Conservation (phyloP, 2,329 filamentous ascomycete genomes). For the Aspergillus nomiae region DNA sequence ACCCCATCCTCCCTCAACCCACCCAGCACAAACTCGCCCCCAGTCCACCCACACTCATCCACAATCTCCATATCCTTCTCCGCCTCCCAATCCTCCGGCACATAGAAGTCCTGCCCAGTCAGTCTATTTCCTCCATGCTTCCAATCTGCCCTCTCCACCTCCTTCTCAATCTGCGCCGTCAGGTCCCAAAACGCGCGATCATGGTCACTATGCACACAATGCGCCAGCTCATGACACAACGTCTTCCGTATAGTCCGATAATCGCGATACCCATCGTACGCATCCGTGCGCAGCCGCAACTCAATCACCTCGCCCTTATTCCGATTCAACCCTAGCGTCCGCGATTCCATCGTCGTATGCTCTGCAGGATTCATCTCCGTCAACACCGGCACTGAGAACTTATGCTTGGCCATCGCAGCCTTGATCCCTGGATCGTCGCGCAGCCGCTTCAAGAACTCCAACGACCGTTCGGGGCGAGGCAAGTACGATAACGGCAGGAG, state of each 20-base stretch:
- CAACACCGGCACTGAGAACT: conserved; percentile 79
- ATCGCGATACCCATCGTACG: conserved; percentile 89
- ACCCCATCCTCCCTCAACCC: conserved; percentile 49
- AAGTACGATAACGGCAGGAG: conserved; percentile 76
- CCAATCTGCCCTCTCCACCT: conserved; percentile 82
- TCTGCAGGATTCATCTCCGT: conserved; percentile 93
- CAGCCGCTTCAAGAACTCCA: conserved; percentile 72
- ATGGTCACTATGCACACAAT: conserved; percentile 85
- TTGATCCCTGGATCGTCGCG: conserved; percentile 83
- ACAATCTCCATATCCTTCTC: conserved; percentile 57
- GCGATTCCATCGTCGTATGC: conserved; percentile 79
- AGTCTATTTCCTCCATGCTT: conserved; percentile 67
- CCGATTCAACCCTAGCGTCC: conserved; percentile 82
- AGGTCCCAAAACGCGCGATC: conserved; percentile 88
- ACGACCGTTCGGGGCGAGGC: conserved; percentile 71
- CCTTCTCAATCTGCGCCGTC: conserved; percentile 81
- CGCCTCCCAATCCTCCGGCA: conserved; percentile 57
- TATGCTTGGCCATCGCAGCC: conserved; percentile 78
- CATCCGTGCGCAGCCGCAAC: conserved; percentile 85
- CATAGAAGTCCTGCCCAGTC: conserved; percentile 61
- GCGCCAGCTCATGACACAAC: conserved; percentile 90
- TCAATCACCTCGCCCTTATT: conserved; percentile 90
- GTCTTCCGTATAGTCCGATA: conserved; percentile 91
- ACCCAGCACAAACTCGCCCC: conserved; percentile 75
- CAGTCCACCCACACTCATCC: conserved; percentile 75